These are phyloP conservation scores for Furcasterigmium furcatum DNA, from an alignment of 2,329 filamentous ascomycete species.

Conservation along the genomic window DNA sequence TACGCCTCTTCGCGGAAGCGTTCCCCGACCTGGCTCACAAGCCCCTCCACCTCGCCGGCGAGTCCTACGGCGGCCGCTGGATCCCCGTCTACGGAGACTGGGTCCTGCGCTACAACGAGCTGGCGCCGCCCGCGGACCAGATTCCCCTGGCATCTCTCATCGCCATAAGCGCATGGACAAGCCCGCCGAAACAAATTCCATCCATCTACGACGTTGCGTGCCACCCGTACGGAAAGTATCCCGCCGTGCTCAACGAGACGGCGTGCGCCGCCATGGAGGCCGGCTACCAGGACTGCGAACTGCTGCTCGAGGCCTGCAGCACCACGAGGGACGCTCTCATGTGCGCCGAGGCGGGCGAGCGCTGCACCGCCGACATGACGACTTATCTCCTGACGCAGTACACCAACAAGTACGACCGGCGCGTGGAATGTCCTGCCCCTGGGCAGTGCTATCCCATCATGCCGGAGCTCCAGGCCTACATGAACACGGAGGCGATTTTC, in stretches of 20 bases:
- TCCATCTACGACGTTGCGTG: slow-evolving; percentile 14
- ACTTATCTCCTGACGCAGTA: slow-evolving; percentile 26
- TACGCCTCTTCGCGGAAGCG: slow-evolving; percentile 42
- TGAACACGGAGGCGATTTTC: slow-evolving; percentile 5
- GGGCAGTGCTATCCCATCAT: slow-evolving; percentile 11
- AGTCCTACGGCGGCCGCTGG: slow-evolving; percentile 47
- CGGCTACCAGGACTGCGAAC: slow-evolving; percentile 39
- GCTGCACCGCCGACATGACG: slow-evolving; percentile 41
- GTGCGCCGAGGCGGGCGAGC: slow-evolving; percentile 27
- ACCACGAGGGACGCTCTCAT: slow-evolving; percentile 34
- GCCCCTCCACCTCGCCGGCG: slow-evolving; percentile 43
- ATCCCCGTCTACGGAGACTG: slow-evolving; percentile 38
- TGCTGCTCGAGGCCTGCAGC: slow-evolving; percentile 32
- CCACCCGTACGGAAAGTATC: too few relatives aligned
- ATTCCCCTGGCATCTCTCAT: slow-evolving; percentile 39
- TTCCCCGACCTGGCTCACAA: slow-evolving; percentile 34
- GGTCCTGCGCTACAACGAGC: slow-evolving; percentile 38
- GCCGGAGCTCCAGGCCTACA: slow-evolving; percentile 8
- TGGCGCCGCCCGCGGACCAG: slow-evolving; percentile 31
- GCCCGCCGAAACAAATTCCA: slow-evolving; percentile 12
- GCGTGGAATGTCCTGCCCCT: slow-evolving; percentile 16
- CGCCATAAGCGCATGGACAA: slow-evolving; percentile 41
- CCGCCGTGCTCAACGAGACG: slow-evolving; percentile 14
- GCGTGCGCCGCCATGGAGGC: slow-evolving; percentile 23
- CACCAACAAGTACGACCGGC: slow-evolving; percentile 15